Evolutionary conservation across 1,284 basidiomycete genomes (phyloP).

Genomic region (Phylloboletellus chloephorus): DNA sequence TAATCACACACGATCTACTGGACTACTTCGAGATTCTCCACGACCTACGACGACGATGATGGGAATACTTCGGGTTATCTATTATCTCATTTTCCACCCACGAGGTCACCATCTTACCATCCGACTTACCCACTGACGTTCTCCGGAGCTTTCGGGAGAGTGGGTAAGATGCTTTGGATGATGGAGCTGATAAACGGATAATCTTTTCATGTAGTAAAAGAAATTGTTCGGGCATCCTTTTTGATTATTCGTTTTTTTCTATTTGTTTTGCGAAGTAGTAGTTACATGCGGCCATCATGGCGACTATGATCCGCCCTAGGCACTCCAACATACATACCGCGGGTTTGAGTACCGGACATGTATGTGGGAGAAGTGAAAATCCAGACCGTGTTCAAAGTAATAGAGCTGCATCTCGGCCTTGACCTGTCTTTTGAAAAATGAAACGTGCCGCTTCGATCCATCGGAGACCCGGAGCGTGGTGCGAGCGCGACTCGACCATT

Average conservation of each 20-base stretch:
- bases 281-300: slow-evolving; percentile 23
- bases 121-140: slow-evolving; percentile 1
- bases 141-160: slow-evolving; percentile 2
- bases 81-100: slow-evolving; percentile 15
- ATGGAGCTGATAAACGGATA: slow-evolving; percentile 27
- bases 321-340: too few species aligned
- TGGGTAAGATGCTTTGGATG: slow-evolving; percentile 16
- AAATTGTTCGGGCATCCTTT: slow-evolving; percentile 10
- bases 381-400: too few species aligned
- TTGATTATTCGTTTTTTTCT: slow-evolving; percentile 34
- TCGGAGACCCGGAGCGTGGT: too few species aligned
- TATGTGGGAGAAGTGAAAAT: too few species aligned
- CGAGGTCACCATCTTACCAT: slow-evolving; percentile 11
- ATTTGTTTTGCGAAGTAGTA: slow-evolving; percentile 28
- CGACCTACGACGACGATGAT: slow-evolving; percentile 25
- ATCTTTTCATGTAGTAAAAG: slow-evolving; percentile 25
- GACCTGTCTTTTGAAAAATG: too few species aligned
- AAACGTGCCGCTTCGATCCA: too few species aligned
- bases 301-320: too few species aligned
- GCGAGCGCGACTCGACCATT: too few species aligned
- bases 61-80: slow-evolving; percentile 19
- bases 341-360: too few species aligned
- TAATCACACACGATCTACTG: slow-evolving; percentile 28
- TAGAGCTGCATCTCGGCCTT: too few species aligned
- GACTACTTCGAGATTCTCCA: slow-evolving; percentile 15